These are phyloP conservation scores for Penicillium alfredii DNA, from an alignment of 495 filamentous ascomycete genomes.

Conservation along the genomic window DNA sequence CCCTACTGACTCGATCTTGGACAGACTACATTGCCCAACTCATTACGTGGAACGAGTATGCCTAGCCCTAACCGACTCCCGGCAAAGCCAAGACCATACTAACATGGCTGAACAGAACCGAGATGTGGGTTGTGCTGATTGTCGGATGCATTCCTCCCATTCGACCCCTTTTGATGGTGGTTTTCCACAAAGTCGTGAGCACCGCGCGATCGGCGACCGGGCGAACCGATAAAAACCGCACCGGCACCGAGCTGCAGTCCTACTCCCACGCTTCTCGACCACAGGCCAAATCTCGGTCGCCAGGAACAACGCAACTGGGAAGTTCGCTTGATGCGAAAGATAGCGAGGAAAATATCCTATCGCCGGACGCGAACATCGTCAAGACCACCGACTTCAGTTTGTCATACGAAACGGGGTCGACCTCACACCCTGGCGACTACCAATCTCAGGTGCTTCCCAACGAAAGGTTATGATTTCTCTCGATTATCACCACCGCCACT, in stretches of 20 bases:
- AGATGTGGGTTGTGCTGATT: constrained; percentile 15
- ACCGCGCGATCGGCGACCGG: constrained; percentile 1
- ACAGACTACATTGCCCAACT: constrained; percentile 10
- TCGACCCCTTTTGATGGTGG: constrained; percentile 6
- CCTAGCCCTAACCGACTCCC: neutral
- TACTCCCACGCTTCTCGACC: constrained; percentile 2
- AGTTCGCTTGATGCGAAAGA: constrained; percentile 1
- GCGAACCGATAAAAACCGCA: constrained; percentile 1
- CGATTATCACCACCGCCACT: no score
- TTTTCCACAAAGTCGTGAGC: constrained; percentile 6
- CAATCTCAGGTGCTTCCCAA: no score
- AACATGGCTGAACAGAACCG: constrained; percentile 2
- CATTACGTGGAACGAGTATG: constrained; percentile 8
- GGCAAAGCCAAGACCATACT: neutral
- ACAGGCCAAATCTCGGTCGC: neutral
- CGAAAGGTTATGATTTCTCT: no score
- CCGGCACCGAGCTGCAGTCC: constrained; percentile 5
- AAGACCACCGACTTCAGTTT: constrained; percentile 13
- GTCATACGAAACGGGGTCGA: constrained; percentile 4
- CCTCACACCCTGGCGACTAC: no score
- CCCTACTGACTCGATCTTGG: no score
- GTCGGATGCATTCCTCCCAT: constrained; percentile 15
- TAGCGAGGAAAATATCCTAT: constrained; percentile 7
- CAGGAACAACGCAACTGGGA: neutral
- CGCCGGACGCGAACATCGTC: constrained; percentile 7